Conservation (phyloP, 1,139 yeast species). For the Zygoascus meyerae region DNA sequence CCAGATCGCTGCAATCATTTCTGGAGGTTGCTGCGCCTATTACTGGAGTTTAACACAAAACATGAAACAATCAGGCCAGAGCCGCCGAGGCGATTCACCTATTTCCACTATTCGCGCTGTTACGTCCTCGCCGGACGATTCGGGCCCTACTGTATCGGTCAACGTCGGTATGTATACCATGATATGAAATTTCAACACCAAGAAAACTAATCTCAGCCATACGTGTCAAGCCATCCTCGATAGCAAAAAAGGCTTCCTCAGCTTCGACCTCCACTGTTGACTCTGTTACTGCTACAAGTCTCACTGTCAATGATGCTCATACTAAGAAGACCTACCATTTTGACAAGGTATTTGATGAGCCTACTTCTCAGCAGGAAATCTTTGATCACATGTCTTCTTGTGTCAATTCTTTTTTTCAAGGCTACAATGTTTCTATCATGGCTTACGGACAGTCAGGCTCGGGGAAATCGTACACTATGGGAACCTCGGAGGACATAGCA, state of each 20-base stretch:
- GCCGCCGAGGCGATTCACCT: too few relatives aligned
- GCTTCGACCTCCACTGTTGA: not conserved
- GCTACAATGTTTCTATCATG: constrained; percentile 31
- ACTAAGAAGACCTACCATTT: constrained; percentile 19
- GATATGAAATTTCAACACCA: not conserved
- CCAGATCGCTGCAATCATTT: too few relatives aligned
- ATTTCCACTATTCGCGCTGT: not conserved
- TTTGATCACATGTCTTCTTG: constrained; percentile 20
- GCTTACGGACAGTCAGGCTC: constrained; percentile 35
- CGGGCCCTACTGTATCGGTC: not conserved
- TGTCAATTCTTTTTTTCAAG: constrained; percentile 19
- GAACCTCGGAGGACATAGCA: constrained; percentile 21
- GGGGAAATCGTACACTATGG: constrained; percentile 34
- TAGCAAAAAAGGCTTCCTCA: not conserved
- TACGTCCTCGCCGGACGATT: not conserved
- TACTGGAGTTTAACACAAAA: too few relatives aligned
- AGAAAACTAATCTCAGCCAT: not conserved
- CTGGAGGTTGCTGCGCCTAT: too few relatives aligned
- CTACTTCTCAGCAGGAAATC: constrained; percentile 22
- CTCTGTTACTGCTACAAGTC: constrained; percentile 2
- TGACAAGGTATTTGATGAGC: constrained; percentile 23
- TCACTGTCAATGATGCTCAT: constrained; percentile 6
- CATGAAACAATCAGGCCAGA: too few relatives aligned
- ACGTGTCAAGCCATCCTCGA: constrained; percentile 4
- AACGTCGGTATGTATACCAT: constrained; percentile 5